These are phyloP conservation scores for Podila minutissima DNA, from an alignment of 192 early-diverging fungal genomes.

Conservation along the genomic window DNA sequence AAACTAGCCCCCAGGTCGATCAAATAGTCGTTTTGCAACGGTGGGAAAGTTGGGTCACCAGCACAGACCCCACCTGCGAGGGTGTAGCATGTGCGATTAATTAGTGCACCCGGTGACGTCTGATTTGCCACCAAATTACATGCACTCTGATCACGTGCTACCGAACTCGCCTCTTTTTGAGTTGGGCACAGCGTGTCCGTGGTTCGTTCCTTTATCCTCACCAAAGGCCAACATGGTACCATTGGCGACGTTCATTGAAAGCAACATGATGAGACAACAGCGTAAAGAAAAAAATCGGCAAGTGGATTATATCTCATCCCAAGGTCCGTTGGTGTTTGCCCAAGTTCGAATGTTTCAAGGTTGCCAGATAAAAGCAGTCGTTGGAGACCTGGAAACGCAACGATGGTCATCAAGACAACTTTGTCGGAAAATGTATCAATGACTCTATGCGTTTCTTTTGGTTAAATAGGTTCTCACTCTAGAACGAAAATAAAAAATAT, in stretches of 20 bases:
- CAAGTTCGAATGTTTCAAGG: slow-evolving; percentile 98
- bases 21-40: slow-evolving; percentile 2
- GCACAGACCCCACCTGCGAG: too few relatives aligned
- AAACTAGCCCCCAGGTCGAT: not conserved
- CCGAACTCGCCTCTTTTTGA: too few relatives aligned
- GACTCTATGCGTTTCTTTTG: not conserved
- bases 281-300: too few relatives aligned
- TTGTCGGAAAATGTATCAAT: slow-evolving; percentile 64
- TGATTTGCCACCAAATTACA: not conserved
- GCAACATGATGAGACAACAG: too few relatives aligned
- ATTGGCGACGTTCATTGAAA: too few relatives aligned
- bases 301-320: too few relatives aligned
- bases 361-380: slow-evolving; percentile 88
- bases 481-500: too few relatives aligned
- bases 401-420: slow-evolving; percentile 98
- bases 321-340: slow-evolving; percentile 74
- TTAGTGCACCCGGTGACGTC: not conserved
- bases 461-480: not conserved
- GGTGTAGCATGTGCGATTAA: not conserved
- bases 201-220: too few relatives aligned
- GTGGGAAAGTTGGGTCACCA: too few relatives aligned
- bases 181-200: too few relatives aligned
- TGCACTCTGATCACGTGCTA: too few relatives aligned
- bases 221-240: too few relatives aligned
- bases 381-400: slow-evolving; percentile 96